phyloP scores from a whole-genome alignment of 139 green algal genomes.

The Pycnococcus provasolii region DNA sequence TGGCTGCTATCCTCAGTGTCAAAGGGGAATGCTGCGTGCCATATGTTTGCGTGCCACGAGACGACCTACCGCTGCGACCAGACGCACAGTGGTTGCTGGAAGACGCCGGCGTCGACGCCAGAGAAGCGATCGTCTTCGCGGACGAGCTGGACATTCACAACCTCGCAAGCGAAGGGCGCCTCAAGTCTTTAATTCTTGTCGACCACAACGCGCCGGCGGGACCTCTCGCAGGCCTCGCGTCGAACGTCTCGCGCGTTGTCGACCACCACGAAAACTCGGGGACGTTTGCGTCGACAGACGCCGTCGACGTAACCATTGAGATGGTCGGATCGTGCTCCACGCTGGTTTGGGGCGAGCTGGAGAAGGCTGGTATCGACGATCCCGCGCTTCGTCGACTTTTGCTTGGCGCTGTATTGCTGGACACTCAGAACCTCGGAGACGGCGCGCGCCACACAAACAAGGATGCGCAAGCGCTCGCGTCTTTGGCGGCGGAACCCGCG shows the following conservation, averaged over 20 bases:
- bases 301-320: not conserved
- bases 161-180: not conserved
- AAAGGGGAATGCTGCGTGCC: not conserved
- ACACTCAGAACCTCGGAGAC: not conserved
- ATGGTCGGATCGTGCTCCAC: not conserved
- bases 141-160: not conserved
- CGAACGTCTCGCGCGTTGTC: not conserved
- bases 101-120: conserved; percentile 4
- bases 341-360: not conserved
- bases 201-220: conserved; percentile 5
- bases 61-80: conserved; percentile 1
- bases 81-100: conserved; percentile 3
- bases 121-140: not conserved
- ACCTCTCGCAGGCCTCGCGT: not conserved
- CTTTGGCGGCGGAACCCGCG: not conserved
- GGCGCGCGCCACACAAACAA: not conserved
- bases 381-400: not conserved
- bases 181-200: not conserved
- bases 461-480: not conserved
- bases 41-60: not conserved
- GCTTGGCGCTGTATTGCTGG: not conserved
- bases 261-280: not conserved
- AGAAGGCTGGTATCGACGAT: not conserved
- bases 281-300: no score
- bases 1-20: not conserved